phyloP scores from a whole-genome alignment of 257 asterid genomes.

The Craterostigma plantagineum region DNA sequence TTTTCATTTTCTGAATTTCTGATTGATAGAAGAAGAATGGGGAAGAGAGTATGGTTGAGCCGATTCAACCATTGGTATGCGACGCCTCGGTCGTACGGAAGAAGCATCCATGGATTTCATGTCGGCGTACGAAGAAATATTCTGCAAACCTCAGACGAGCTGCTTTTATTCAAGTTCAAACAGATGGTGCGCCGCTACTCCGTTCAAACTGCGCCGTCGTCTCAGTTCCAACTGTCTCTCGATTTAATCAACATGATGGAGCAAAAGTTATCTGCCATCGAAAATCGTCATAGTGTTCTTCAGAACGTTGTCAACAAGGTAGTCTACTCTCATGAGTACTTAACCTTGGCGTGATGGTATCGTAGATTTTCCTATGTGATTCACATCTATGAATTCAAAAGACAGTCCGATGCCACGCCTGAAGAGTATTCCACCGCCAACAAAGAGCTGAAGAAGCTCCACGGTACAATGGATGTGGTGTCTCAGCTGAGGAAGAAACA shows the following conservation, averaged over 20 bases:
- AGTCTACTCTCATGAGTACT: slow-evolving; percentile 3
- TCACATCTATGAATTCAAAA: slow-evolving; percentile 16
- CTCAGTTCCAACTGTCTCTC: slow-evolving; percentile 22
- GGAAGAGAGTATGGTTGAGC: too few relatives aligned
- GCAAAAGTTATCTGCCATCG: slow-evolving; percentile 47
- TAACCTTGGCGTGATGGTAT: slow-evolving; percentile 9
- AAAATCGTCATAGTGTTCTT: slow-evolving; percentile 42
- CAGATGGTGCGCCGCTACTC: too few relatives aligned
- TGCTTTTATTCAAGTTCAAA: too few relatives aligned
- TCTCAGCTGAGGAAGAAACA: slow-evolving; percentile 48
- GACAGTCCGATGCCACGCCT: slow-evolving; percentile 65
- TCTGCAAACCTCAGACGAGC: too few relatives aligned
- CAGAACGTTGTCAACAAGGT: slow-evolving; percentile 45
- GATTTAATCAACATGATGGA: slow-evolving; percentile 76
- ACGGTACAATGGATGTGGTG: slow-evolving; percentile 35
- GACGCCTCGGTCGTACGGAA: too few relatives aligned
- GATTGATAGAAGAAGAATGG: too few relatives aligned
- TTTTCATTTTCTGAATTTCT: too few relatives aligned
- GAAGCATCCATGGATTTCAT: too few relatives aligned
- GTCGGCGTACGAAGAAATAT: too few relatives aligned
- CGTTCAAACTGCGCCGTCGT: too few relatives aligned
- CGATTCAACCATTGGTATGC: too few relatives aligned
- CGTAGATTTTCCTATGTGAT: slow-evolving; percentile 8
- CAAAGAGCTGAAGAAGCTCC: slow-evolving; percentile 75
- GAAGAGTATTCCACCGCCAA: slow-evolving; percentile 60